Base-by-base conservation (phyloP, 2,329 filamentous ascomycete genomes). In the Colletotrichum abscissum region DNA sequence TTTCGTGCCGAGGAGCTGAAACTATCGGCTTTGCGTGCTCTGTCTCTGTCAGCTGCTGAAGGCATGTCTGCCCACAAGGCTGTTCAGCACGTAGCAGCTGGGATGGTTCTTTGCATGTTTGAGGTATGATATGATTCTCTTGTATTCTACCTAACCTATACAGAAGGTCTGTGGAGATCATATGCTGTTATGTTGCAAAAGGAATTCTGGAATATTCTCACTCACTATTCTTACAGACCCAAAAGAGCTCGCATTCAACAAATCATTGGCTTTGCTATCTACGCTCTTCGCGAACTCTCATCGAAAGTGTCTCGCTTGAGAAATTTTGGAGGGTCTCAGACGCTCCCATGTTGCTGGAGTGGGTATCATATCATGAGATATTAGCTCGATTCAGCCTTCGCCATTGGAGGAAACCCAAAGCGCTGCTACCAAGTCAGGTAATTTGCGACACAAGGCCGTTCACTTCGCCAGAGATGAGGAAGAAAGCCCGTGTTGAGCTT, bases 191-290 rank as follows among this genome's bases (percentile, higher is more conserved):
- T 35, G 33, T 4, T 35, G 33, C 33, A 35, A 12, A 35, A 12
- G 33, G 42, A 52, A 30, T 2, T 16, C 2, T 11, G n/a, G 11
- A 1, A 2, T 26, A 35, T 26, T 46, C 22, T 9, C 16, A n/a
- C 42, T 67, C 12, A 58, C 63, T 54, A 30, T 8, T 6, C 5
- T 22, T 12, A 3, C 14, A 80, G 78, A 77, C 78, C 28, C 70
- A 78, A 12, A 54, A 77, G 19, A 75, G 75, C 12, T 76, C 76
- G 1, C 74, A 76, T 2, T 78, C 73, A 24, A 79, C 79, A 2
- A 75, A 75, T 9, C 77, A 80, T 52, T 81, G 80, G 80, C 56
- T 78, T 11, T 76, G 74, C 63, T 79, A 81, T 59, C 70, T 80
- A 16, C 58, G 69, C 26, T 79, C 79, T 12, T 78, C 76, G 1